Conservation (phyloP, 164 flowering plant genomes). For the Stephania japonica region DNA sequence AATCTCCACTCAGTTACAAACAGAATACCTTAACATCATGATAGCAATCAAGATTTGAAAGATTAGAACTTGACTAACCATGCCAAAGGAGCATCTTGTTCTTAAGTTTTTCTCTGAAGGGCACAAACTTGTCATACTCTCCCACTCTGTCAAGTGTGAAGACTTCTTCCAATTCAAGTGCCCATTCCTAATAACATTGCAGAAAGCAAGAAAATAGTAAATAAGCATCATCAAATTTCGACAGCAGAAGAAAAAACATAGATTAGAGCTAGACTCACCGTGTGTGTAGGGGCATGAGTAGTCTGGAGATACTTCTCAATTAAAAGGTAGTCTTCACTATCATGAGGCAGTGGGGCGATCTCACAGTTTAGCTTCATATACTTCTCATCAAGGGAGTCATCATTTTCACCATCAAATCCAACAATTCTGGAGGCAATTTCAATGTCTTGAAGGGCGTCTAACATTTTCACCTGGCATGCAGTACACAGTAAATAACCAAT, state of each 20-base stretch:
- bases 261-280: constrained; percentile 36
- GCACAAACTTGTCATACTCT: constrained; percentile 69
- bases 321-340: constrained; percentile 69
- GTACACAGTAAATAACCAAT: background rate
- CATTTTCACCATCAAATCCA: constrained; percentile 73
- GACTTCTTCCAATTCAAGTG: constrained; percentile 93
- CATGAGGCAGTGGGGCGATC: constrained; percentile 63
- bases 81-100: constrained; percentile 99
- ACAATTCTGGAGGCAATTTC: constrained; percentile 94
- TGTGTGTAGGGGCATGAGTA: constrained; percentile 96
- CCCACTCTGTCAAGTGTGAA: constrained; percentile 86
- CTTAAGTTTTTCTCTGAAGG: constrained; percentile 58
- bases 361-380: constrained; percentile 69
- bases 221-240: background rate
- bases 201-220: background rate
- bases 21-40: background rate
- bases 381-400: constrained; percentile 80
- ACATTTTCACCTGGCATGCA: constrained; percentile 73
- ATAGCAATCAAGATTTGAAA: background rate
- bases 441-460: constrained; percentile 93
- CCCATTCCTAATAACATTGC: constrained; percentile 57
- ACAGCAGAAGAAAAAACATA: background rate
- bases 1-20: background rate
- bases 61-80: constrained; percentile 38
- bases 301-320: constrained; percentile 78